Conservation (phyloP, 495 filamentous ascomycete genomes). For the Aspergillus affinis region DNA sequence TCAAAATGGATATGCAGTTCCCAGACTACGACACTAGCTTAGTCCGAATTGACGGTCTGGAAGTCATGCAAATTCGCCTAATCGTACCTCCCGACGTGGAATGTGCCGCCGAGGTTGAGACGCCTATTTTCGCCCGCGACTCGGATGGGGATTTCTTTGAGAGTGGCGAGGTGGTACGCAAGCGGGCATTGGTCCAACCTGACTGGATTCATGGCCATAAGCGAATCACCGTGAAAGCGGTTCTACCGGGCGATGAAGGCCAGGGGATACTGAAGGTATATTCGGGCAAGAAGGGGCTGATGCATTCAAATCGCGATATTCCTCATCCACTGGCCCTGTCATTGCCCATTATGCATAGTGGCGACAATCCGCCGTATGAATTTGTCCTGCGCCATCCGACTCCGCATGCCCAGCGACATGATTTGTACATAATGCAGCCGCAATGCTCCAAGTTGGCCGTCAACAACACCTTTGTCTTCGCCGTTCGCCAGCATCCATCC, state of each 20-base stretch:
- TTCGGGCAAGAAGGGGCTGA: conserved; percentile 87
- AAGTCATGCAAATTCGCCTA: conserved; percentile 87
- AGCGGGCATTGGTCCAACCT: conserved; percentile 83
- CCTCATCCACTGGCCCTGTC: conserved; percentile 88
- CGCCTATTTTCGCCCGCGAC: conserved; percentile 74
- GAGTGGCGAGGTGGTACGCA: conserved; percentile 81
- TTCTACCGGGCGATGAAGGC: conserved; percentile 87
- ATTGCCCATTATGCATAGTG: conserved; percentile 86
- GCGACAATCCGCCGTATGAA: conserved; percentile 89
- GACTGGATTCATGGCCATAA: conserved; percentile 88
- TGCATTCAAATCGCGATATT: conserved; percentile 93
- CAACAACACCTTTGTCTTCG: conserved; percentile 98
- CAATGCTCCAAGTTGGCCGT: conserved; percentile 83
- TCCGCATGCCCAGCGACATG: conserved; percentile 92
- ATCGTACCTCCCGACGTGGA: conserved; percentile 86
- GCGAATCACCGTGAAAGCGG: conserved; percentile 86
- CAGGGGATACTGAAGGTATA: conserved; percentile 90
- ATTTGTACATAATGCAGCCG: conserved; percentile 93
- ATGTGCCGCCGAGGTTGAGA: conserved; percentile 90
- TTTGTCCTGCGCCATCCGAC: conserved; percentile 93
- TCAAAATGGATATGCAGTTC: conserved; percentile 75
- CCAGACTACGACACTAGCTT: conserved; percentile 90
- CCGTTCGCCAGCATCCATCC: conserved; percentile 87
- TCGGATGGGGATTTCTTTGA: conserved; percentile 91
- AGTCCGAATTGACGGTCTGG: conserved; percentile 81